Base-by-base conservation (phyloP, 495 filamentous ascomycete genomes). In the Eremomyces bilateralis region DNA sequence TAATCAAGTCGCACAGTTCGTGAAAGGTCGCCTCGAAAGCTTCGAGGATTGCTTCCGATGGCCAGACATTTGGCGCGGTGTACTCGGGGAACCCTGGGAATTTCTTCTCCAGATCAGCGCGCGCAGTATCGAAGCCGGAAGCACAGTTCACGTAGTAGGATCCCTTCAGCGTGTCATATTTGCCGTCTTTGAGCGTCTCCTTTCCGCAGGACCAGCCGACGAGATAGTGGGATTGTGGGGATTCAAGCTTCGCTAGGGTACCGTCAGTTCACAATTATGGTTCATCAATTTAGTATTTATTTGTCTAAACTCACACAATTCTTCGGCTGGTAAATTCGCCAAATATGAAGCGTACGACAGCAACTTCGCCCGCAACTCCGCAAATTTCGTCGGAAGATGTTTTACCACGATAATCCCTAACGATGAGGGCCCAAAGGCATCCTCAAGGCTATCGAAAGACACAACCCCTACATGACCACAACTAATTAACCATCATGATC, bases 81-180 rank as follows among this genome's bases (percentile, higher is more conserved):
- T 78, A 76, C 42, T 73, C 72, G 0, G 67, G 54, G 19, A 74
- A 59, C 16, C 50, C 41, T 0, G 55, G 54, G 42, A 62, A 64
- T 32, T 51, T 40, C 13, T 50, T 46, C 4, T 36, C 32, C 3
- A 53, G 4, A 2, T 42, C 29, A n/a, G 33, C 43, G 25, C 56
- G 45, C 4, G 47, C 66, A 33, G 84, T 69, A 52, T 88, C 85
- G 62, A 92, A 94, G 2, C 18, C 32, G 11, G 47, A 37, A 34
- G 79, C 79, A 53, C 82, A 92, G 57, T 95, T 94, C 50, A 84
- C 75, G 52, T 95, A 99, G 63, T 78, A 99, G 13, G 81, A 91
- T 35, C 88, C 88, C 59, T 99, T 99, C 8, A 79, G 65, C 3
- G 77, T 92, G 46, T 99, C 88, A 43, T 83, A 80, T 38, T 75